Base-by-base conservation (phyloP, 305 asterid species). In the Fraxinus greggii region DNA sequence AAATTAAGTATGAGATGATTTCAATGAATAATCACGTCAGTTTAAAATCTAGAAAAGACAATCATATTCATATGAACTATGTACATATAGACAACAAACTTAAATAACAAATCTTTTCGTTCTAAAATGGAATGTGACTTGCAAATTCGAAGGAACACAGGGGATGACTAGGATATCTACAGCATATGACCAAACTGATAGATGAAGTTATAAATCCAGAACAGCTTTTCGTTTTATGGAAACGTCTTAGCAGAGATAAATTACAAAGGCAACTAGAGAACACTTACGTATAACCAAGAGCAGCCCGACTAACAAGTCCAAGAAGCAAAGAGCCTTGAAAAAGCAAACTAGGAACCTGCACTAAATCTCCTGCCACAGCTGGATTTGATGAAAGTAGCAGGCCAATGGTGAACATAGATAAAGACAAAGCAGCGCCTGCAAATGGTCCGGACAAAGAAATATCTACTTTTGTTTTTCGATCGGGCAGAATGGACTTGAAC, bases 401-500 rank as follows among this genome's bases (percentile, higher is more conserved):
- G 69, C 98, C 98, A 78, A 90, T 92, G 54, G 86, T 35, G 84
- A 95, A 95, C 97, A 95, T 92, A 29, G 94, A 91, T 80, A 91
- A 84, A 75, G 98, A 93, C 83, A 93, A 80, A 33, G 95, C 86
- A 83, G 94, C 97, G 67, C 98, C 98, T 19, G 97, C 94, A 69
- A 89, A 85, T 74, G 98, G 98, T 51, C 98, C 98, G 10, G 97
- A 94, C 83, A 95, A 69, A 74, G 98, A 93, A 83, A 95, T 88
- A 86, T 95, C 98, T 56, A 95, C 92, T 85, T 92, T 87, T 76
- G 98, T 89, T 84, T 92, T 92, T 31, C 93, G 93, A 89, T 95
- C 97, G 26, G 97, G 98, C 75, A 95, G 97, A 89, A 95, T 93
- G 31, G 98, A 95, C 87, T 92, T 95, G 92, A 95, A 93, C 98